These are phyloP conservation scores for Chlorella variabilis DNA, from an alignment of 163 green algal genomes.

Conservation along the genomic window DNA sequence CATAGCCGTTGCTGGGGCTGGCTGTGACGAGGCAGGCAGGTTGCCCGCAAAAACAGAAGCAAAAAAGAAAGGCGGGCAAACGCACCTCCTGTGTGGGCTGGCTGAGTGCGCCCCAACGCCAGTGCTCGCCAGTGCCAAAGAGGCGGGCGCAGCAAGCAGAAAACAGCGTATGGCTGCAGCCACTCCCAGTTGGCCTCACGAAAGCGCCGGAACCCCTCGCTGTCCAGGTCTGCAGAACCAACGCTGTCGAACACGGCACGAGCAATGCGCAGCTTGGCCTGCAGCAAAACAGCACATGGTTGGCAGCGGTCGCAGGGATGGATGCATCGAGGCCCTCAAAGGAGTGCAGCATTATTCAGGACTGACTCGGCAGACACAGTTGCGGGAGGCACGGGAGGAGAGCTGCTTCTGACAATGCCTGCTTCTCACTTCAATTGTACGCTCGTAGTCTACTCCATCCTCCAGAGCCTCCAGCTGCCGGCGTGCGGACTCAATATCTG, in stretches of 20 bases:
- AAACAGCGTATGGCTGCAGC: conserved; percentile 85
- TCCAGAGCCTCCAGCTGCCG: conserved; percentile 47
- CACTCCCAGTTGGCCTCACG: conserved; percentile 6
- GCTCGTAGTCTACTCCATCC: conserved; percentile 62
- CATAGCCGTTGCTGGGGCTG: no score
- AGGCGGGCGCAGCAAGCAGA: conserved; percentile 87
- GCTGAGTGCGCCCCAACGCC: conserved; percentile 82
- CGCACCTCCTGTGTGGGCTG: conserved; percentile 39
- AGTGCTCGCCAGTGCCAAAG: conserved; percentile 92
- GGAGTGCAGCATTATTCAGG: no score
- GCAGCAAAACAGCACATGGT: no score
- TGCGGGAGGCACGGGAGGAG: no score
- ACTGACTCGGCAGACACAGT: no score
- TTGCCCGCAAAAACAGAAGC: no score
- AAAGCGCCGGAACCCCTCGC: conserved; percentile 32
- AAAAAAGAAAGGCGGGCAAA: no score
- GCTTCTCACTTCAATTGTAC: conserved; percentile 21
- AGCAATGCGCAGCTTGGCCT: conserved; percentile 77
- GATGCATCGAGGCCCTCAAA: no score
- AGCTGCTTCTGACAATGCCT: no score
- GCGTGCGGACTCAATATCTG: conserved; percentile 52
- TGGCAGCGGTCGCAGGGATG: no score
- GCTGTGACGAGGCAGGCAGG: no score
- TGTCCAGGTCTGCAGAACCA: background rate
- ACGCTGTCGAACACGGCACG: conserved; percentile 67